Percentiles rank a stretch among this genome's conserved stretches.
phyloP scores from a whole-genome alignment of 2,329 filamentous ascomycete species.

The Arthrobotrys pseudoclavata region DNA sequence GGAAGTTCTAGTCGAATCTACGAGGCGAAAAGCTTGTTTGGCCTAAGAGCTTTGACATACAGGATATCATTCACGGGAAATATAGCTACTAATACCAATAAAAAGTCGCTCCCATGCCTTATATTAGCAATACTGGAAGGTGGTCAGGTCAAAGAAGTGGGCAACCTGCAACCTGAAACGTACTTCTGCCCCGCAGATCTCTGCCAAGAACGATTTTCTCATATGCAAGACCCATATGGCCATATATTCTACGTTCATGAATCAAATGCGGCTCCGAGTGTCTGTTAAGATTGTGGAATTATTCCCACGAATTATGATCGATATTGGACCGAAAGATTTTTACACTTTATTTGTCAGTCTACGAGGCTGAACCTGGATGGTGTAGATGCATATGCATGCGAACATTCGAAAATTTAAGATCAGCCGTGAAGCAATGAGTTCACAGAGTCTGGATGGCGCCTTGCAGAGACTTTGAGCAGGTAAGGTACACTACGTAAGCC shows the following conservation, averaged over 20 bases:
- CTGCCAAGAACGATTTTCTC: not conserved
- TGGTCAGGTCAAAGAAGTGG: not conserved
- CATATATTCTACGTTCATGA: not conserved
- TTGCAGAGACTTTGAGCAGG: not conserved
- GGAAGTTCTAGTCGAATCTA: not conserved
- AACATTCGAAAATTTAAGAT: not conserved
- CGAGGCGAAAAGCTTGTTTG: constrained; percentile 30
- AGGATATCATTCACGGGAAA: constrained; percentile 11
- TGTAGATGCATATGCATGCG: not conserved
- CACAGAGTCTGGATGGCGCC: not conserved
- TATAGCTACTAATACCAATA: not conserved
- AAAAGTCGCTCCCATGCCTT: not conserved
- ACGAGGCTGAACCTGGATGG: not conserved
- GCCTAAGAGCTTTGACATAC: not conserved
- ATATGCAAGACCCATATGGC: not conserved
- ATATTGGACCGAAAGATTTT: not conserved
- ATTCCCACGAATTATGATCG: not conserved
- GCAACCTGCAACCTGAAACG: not conserved
- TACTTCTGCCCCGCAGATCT: not conserved
- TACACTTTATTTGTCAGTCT: constrained; percentile 3
- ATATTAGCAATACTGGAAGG: not conserved
- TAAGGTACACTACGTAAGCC: not conserved
- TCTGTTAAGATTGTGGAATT: not conserved
- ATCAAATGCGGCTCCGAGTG: not conserved
- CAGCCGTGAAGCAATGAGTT: too few species aligned